Evolutionary conservation across 2,329 filamentous ascomycete species (phyloP), one percentile per base, ranked within the genome.

Genomic region (Dactylellina cionopaga): DNA sequence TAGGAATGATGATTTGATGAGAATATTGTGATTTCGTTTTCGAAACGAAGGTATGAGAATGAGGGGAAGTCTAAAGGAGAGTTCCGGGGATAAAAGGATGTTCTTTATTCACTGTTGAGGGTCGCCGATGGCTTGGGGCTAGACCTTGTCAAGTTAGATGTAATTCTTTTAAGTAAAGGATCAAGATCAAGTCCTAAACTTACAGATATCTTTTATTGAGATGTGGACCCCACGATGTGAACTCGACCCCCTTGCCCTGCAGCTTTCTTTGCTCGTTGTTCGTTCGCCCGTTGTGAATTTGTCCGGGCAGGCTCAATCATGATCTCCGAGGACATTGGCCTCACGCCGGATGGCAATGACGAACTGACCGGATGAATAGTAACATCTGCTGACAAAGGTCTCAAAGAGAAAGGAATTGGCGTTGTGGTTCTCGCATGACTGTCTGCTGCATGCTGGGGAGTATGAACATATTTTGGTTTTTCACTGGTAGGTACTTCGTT

Each of bases 351-450:
- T 1, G 51, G 41, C 3, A 58, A n/a, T 29, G 65, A 22, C 5
- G 65, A 17, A 10, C 27, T 41, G 27, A 51, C 43, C 7, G 58
- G 66, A 15, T 52, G 37, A n/a, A 44, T 44, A 0, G 31, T 55
- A 29, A 64, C 27, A 7, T 71, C 58, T 41, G 46, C 37, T 13
- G 66, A 55, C 17, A 64, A 17, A 10, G 58, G 66, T 22, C 66
- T 71, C 43, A 56, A 43, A 19, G 56, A 29, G 11, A 71, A 71
- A 17, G 58, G 66, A 35, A 71, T 58, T 1, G 49, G 58, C 5
- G 49, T 63, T n/a, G 66, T 71, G 17, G 66, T 71, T 13, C 58
- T 56, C 19, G 51, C 66, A 39, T 71, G 66, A 17, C 66, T 59
- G 5, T 64, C 58, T 11, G 66, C 66, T 29, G 66, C 66, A 24